phyloP scores from a whole-genome alignment of 1,284 basidiomycete species.

The Chiua sp. region DNA sequence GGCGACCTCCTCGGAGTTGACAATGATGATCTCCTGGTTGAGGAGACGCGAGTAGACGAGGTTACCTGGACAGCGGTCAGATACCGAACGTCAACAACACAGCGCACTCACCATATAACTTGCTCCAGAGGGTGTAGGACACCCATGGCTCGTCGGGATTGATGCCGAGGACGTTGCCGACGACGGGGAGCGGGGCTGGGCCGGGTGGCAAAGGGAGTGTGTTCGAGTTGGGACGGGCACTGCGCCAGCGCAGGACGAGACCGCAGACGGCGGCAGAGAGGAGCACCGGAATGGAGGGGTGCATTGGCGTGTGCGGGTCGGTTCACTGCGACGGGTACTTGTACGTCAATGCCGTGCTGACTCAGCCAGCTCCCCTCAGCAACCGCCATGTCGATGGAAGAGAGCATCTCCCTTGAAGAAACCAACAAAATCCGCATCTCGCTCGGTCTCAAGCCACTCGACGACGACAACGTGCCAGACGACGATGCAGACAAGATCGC shows the following conservation, averaged over 20 bases:
- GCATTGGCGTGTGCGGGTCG: too few relatives aligned
- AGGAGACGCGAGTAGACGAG: constrained; percentile 33
- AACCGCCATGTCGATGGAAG: constrained; percentile 70
- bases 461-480: too few relatives aligned
- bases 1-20: constrained; percentile 33
- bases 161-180: constrained; percentile 33
- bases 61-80: constrained; percentile 19
- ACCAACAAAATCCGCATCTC: constrained; percentile 97
- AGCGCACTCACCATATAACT: constrained; percentile 21
- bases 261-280: constrained; percentile 2
- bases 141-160: constrained; percentile 26
- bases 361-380: constrained; percentile 16
- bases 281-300: constrained; percentile 17
- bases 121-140: constrained; percentile 34
- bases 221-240: constrained; percentile 1
- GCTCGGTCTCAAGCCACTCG: constrained; percentile 93
- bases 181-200: constrained; percentile 30
- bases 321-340: too few relatives aligned
- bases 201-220: constrained; percentile 31
- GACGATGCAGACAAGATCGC: constrained; percentile 81
- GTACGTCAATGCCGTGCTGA: constrained; percentile 16
- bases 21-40: constrained; percentile 35
- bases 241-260: constrained; percentile 15
- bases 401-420: constrained; percentile 94
- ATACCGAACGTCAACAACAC: neutral